Percentiles rank a stretch among this genome's conserved stretches.
These are phyloP conservation scores for Aspergillus calidoustus DNA, from an alignment of 2,329 filamentous ascomycete species.

Conservation along the genomic window DNA sequence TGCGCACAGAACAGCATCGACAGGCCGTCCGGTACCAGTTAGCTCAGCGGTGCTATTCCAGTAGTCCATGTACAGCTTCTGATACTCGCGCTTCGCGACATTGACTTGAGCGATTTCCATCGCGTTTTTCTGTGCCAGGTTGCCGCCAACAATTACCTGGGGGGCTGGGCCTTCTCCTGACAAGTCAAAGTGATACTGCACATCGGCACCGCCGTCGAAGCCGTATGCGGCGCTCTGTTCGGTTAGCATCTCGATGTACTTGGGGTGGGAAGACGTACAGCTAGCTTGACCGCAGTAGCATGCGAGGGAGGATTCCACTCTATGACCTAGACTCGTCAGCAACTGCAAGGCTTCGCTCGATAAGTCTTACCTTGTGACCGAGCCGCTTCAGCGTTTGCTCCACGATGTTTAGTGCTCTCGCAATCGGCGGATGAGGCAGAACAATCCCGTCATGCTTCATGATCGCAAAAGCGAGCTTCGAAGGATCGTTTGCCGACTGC, in stretches of 20 bases:
- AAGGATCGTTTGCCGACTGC: conserved; percentile 32
- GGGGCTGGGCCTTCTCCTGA: conserved; percentile 60
- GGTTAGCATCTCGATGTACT: conserved; percentile 17
- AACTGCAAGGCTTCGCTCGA: neutral
- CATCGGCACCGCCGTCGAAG: conserved; percentile 57
- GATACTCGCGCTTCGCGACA: conserved; percentile 58
- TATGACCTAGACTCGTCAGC: conserved; percentile 48
- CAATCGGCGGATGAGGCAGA: conserved; percentile 61
- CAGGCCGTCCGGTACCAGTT: conserved; percentile 57
- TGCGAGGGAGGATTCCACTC: conserved; percentile 63
- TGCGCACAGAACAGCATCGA: conserved; percentile 57
- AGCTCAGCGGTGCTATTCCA: conserved; percentile 61
- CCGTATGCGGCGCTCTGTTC: conserved; percentile 28
- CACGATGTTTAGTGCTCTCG: conserved; percentile 58
- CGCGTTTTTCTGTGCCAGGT: conserved; percentile 44
- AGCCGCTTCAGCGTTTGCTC: conserved; percentile 54
- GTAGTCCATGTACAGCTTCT: conserved; percentile 66
- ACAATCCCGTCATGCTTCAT: conserved; percentile 57
- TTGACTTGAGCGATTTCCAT: conserved; percentile 55
- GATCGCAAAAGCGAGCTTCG: conserved; percentile 59
- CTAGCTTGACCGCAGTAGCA: conserved; percentile 41
- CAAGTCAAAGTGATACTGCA: conserved; percentile 55
- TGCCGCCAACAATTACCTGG: conserved; percentile 44
- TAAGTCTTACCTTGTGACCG: conserved; percentile 53
- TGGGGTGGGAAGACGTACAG: conserved; percentile 36